phyloP scores from a whole-genome alignment of 164 flowering plant species.

The Kingdonia uniflora region DNA sequence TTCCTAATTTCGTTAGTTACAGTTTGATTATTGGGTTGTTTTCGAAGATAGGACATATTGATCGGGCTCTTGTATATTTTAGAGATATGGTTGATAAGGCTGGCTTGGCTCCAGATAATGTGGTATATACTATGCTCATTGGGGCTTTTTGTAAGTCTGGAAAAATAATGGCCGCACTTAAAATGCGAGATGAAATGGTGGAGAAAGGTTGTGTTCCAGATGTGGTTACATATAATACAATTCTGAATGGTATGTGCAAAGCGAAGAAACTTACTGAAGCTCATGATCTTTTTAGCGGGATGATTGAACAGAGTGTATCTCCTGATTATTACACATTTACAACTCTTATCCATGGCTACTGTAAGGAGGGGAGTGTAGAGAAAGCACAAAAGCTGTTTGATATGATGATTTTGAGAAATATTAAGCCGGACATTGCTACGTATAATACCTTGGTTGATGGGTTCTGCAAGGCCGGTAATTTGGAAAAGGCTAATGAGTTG shows the following conservation, averaged over 20 bases:
- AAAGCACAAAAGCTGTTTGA: slow-evolving; percentile 51
- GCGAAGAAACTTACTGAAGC: slow-evolving; percentile 62
- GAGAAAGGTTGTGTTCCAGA: slow-evolving; percentile 53
- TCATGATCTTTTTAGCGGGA: slow-evolving; percentile 56
- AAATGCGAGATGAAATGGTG: slow-evolving; percentile 67
- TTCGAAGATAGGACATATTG: slow-evolving; percentile 48
- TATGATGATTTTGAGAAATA: slow-evolving; percentile 48
- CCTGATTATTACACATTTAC: slow-evolving; percentile 74
- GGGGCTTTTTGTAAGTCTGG: slow-evolving; percentile 65
- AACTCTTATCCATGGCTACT: slow-evolving; percentile 69
- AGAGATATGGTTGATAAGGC: slow-evolving; percentile 31
- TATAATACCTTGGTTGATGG: slow-evolving; percentile 78
- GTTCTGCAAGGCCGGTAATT: slow-evolving; percentile 60
- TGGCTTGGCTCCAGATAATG: slow-evolving; percentile 66
- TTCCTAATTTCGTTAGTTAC: slow-evolving; percentile 69
- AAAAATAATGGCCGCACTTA: slow-evolving; percentile 48
- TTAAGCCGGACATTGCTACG: slow-evolving; percentile 68
- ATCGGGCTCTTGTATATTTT: slow-evolving; percentile 44
- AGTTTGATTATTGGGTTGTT: slow-evolving; percentile 58
- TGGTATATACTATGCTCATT: slow-evolving; percentile 73
- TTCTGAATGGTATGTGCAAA: slow-evolving; percentile 78
- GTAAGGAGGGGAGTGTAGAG: slow-evolving; percentile 47
- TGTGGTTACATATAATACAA: slow-evolving; percentile 67
- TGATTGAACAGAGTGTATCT: slow-evolving; percentile 56
- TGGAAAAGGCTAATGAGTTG: slow-evolving; percentile 55